These are phyloP conservation scores for Dactylellina drechsleri DNA, from an alignment of 2,329 filamentous ascomycete species.

Conservation along the genomic window DNA sequence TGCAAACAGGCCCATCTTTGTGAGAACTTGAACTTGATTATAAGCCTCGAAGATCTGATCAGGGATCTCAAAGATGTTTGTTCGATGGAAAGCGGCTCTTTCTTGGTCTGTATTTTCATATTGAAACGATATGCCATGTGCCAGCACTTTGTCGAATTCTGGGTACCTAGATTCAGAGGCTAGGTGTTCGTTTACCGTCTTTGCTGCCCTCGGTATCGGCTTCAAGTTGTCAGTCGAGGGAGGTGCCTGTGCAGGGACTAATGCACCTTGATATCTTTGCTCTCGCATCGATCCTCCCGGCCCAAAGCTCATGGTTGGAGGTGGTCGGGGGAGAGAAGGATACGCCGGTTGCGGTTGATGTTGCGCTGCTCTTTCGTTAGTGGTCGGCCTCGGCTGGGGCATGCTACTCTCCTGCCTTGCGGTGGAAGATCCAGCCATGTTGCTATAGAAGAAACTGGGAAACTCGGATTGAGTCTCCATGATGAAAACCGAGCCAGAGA, in stretches of 20 bases:
- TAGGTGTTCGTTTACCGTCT: conserved; percentile 82
- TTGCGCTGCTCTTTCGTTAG: conserved; percentile 23
- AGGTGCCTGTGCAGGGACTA: conserved; percentile 43
- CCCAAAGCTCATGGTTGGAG: conserved; percentile 31
- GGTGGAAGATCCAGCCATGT: conserved; percentile 43
- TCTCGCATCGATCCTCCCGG: conserved; percentile 43
- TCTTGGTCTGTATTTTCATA: conserved; percentile 64
- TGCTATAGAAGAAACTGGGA: conserved; percentile 52
- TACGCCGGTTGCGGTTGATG: conserved; percentile 41
- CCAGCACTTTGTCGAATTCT: conserved; percentile 87
- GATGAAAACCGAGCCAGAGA: conserved; percentile 18
- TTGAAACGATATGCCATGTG: conserved; percentile 68
- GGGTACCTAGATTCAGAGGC: conserved; percentile 82
- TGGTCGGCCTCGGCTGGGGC: conserved; percentile 31
- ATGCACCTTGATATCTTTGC: conserved; percentile 46
- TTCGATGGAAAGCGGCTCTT: conserved; percentile 90
- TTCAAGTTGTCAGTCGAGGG: conserved; percentile 63
- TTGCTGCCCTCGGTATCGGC: conserved; percentile 81
- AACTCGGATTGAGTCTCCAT: conserved; percentile 50
- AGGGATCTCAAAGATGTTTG: conserved; percentile 87
- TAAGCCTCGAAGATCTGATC: conserved; percentile 93
- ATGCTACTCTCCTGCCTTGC: conserved; percentile 27
- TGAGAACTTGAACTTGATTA: conserved; percentile 84
- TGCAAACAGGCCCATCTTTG: conserved; percentile 94
- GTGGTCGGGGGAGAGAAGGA: conserved; percentile 25